phyloP scores from a whole-genome alignment of 148 eudicot genomes.

The Gaultheria prostrata region DNA sequence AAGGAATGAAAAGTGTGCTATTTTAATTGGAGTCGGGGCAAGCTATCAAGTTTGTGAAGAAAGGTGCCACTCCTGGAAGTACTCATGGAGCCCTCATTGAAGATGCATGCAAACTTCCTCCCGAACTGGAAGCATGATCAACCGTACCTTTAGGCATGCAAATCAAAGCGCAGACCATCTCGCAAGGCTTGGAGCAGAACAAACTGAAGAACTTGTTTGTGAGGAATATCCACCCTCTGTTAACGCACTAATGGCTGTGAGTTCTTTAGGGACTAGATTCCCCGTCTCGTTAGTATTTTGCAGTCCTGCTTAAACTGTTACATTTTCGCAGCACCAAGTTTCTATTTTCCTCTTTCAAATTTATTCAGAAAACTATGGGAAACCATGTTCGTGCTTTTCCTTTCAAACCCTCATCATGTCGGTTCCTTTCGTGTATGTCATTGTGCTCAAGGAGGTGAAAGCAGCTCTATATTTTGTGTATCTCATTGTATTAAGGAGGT shows the following conservation, averaged over 20 bases:
- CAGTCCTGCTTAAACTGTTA: neutral
- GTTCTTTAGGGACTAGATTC: neutral
- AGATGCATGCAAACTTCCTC: neutral
- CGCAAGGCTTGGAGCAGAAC: neutral
- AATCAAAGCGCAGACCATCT: neutral
- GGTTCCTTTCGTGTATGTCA: too few relatives aligned
- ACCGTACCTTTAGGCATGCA: neutral
- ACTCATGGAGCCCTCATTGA: neutral
- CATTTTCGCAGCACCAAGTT: too few relatives aligned
- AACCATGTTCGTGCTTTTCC: too few relatives aligned
- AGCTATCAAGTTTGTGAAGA: neutral
- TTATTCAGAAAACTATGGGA: too few relatives aligned
- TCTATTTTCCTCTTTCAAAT: too few relatives aligned
- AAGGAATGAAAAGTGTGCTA: neutral
- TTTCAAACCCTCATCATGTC: too few relatives aligned
- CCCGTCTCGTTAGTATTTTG: neutral
- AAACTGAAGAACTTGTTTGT: neutral
- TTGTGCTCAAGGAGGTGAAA: too few relatives aligned
- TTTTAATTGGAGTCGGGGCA: neutral
- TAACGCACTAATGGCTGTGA: neutral
- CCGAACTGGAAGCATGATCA: neutral
- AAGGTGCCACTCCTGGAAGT: neutral
- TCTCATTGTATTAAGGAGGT: neutral
- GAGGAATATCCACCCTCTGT: neutral
- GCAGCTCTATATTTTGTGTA: too few relatives aligned